A percentile compares a stretch with the other conserved stretches of the same genome.
These are phyloP conservation scores for Linum trigynum DNA, from an alignment of 345 rosid genomes.

Conservation along the genomic window DNA sequence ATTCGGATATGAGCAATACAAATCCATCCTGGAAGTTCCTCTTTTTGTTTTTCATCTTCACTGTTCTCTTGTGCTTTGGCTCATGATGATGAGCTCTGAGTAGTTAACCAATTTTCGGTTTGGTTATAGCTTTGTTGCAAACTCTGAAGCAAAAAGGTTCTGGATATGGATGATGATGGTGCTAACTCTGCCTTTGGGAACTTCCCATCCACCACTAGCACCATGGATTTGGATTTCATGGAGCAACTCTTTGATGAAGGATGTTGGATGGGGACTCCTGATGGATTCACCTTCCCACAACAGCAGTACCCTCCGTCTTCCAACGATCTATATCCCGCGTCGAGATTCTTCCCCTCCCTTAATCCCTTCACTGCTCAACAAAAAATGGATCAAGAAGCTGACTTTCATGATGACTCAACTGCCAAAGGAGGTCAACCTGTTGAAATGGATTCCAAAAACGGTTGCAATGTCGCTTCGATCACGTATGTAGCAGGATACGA, in stretches of 20 bases:
- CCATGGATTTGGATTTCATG: constrained; percentile 85
- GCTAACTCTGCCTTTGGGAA: constrained; percentile 36
- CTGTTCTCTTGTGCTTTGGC: constrained; percentile 39
- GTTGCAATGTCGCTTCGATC: constrained; percentile 13
- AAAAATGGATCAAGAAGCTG: not conserved
- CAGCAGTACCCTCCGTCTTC: constrained; percentile 30
- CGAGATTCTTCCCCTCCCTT: constrained; percentile 20
- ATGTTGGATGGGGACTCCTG: constrained; percentile 65
- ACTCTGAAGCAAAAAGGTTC: constrained; percentile 15
- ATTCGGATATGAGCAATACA: constrained; percentile 32
- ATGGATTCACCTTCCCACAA: constrained; percentile 25
- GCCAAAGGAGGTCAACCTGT: constrained; percentile 21
- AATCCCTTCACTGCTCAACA: constrained; percentile 20
- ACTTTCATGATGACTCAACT: constrained; percentile 18
- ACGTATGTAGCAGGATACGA: constrained; percentile 23
- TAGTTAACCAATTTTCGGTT: not conserved
- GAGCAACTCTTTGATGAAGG: constrained; percentile 75
- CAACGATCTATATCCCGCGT: constrained; percentile 17
- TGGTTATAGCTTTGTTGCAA: not conserved
- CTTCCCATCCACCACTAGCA: constrained; percentile 19
- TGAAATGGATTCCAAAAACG: constrained; percentile 19
- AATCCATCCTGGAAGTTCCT: constrained; percentile 60
- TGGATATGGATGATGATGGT: constrained; percentile 42
- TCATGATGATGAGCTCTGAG: constrained; percentile 23
- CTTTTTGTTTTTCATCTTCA: constrained; percentile 53